phyloP scores from a whole-genome alignment of 192 early-diverging fungal species.

The Chytriomyces sp. region DNA sequence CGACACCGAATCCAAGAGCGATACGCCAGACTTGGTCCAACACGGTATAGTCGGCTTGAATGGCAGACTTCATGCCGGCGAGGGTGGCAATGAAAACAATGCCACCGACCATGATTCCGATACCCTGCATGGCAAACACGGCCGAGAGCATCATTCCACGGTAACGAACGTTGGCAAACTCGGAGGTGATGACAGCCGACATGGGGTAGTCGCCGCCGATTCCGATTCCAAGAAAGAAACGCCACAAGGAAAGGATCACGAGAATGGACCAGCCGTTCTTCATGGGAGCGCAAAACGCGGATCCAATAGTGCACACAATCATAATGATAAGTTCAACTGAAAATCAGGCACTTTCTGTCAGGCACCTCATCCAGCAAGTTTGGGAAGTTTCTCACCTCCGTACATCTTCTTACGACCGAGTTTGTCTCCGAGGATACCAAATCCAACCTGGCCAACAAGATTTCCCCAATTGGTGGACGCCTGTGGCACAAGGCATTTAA shows the following conservation, averaged over 20 bases:
- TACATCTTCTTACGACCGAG: slow-evolving; percentile 89
- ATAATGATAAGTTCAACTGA: slow-evolving; percentile 90
- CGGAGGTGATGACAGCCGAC: slow-evolving; percentile 89
- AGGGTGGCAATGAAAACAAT: slow-evolving; percentile 73
- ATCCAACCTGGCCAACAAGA: slow-evolving; percentile 85
- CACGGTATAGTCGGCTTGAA: slow-evolving; percentile 57
- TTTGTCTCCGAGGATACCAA: slow-evolving; percentile 87
- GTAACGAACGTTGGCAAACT: slow-evolving; percentile 78
- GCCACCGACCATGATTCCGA: slow-evolving; percentile 82
- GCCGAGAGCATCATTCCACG: slow-evolving; percentile 86
- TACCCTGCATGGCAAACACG: slow-evolving; percentile 93
- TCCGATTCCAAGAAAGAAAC: slow-evolving; percentile 89
- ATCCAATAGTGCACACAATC: slow-evolving; percentile 81
- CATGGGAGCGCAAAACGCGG: slow-evolving; percentile 69
- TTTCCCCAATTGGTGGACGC: slow-evolving; percentile 86
- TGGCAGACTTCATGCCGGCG: slow-evolving; percentile 68
- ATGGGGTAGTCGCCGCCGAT: slow-evolving; percentile 95
- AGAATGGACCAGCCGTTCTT: slow-evolving; percentile 71
- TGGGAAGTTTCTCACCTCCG: no score
- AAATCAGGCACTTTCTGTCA: no score
- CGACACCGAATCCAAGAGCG: slow-evolving; percentile 77
- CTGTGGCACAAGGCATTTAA: no score
- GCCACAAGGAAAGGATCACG: slow-evolving; percentile 81
- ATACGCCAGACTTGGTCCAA: slow-evolving; percentile 93
- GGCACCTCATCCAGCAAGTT: no score